Percentiles rank a stretch among this genome's conserved stretches.
Evolutionary conservation across 2,329 filamentous ascomycete species (phyloP).

Genomic region (Neonectria punicea): DNA sequence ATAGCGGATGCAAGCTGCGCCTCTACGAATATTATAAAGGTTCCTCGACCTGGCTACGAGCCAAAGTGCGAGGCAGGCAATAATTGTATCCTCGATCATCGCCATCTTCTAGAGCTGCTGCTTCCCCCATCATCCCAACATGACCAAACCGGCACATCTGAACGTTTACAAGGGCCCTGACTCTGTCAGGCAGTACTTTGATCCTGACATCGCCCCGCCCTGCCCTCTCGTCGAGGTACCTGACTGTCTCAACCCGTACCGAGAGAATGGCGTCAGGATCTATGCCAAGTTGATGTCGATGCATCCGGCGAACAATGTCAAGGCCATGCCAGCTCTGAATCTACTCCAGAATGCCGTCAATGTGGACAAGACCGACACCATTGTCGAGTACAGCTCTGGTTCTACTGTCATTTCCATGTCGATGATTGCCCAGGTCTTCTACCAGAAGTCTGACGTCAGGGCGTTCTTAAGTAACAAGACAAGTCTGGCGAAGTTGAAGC

Average conservation of each 20-base stretch:
- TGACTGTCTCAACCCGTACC: constrained; percentile 65
- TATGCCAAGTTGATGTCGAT: constrained; percentile 75
- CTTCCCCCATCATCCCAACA: not conserved
- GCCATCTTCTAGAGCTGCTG: too few relatives aligned
- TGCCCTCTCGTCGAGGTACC: constrained; percentile 72
- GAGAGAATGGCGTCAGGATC: constrained; percentile 67
- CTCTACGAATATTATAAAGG: too few relatives aligned
- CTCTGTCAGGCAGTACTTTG: constrained; percentile 67
- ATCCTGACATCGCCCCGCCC: constrained; percentile 67
- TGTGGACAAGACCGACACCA: constrained; percentile 56
- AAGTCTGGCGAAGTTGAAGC: constrained; percentile 60
- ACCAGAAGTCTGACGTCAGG: constrained; percentile 61
- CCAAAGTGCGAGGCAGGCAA: too few relatives aligned
- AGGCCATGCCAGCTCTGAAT: constrained; percentile 69
- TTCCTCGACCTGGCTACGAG: too few relatives aligned
- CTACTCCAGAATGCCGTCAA: constrained; percentile 50
- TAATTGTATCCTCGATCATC: too few relatives aligned
- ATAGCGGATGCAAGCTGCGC: too few relatives aligned
- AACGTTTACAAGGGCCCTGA: constrained; percentile 70
- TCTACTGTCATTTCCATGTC: constrained; percentile 71
- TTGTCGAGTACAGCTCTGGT: constrained; percentile 71
- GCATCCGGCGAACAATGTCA: constrained; percentile 73
- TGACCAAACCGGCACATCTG: constrained; percentile 45
- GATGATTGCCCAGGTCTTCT: constrained; percentile 62
- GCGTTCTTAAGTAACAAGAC: constrained; percentile 71